Evolutionary conservation across 2,329 filamentous ascomycete genomes (phyloP).

Genomic region (Trichoderma koningii): DNA sequence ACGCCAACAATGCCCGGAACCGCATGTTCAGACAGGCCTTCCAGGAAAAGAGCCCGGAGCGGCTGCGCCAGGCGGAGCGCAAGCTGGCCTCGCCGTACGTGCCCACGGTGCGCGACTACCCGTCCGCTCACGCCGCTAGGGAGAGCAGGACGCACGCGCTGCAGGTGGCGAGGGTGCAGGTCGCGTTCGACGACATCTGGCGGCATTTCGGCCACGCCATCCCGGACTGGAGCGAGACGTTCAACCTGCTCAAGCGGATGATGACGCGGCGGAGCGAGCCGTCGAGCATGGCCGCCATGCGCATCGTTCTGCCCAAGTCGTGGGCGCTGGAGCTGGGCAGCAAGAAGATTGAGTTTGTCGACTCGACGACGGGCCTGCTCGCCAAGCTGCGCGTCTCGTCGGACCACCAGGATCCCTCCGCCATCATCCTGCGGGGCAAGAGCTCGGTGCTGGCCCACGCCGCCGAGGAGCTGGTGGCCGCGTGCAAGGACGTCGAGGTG

Average conservation of each 20-base stretch:
- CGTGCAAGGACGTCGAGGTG: constrained; percentile 39
- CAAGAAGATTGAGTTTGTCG: constrained; percentile 40
- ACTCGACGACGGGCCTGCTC: constrained; percentile 40
- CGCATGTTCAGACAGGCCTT: constrained; percentile 38
- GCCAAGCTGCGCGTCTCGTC: constrained; percentile 40
- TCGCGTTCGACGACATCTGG: constrained; percentile 41
- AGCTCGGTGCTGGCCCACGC: constrained; percentile 39
- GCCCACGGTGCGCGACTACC: constrained; percentile 36
- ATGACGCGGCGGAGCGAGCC: constrained; percentile 41
- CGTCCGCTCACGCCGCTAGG: constrained; percentile 32
- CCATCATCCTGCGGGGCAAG: constrained; percentile 40
- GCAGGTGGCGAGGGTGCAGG: constrained; percentile 41
- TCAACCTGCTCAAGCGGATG: constrained; percentile 43
- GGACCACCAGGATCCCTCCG: constrained; percentile 38
- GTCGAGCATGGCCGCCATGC: constrained; percentile 41
- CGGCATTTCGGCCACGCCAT: constrained; percentile 35
- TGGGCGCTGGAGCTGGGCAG: constrained; percentile 41
- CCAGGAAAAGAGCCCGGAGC: constrained; percentile 31
- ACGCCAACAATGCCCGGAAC: constrained; percentile 33
- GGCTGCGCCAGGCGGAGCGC: constrained; percentile 30
- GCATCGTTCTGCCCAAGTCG: constrained; percentile 42
- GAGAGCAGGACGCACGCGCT: constrained; percentile 32
- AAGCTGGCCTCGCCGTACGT: constrained; percentile 36
- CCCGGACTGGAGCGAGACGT: constrained; percentile 45
- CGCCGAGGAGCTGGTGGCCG: constrained; percentile 39